Base-by-base conservation (phyloP, 441 rosid species). In the Melastoma candidum region DNA sequence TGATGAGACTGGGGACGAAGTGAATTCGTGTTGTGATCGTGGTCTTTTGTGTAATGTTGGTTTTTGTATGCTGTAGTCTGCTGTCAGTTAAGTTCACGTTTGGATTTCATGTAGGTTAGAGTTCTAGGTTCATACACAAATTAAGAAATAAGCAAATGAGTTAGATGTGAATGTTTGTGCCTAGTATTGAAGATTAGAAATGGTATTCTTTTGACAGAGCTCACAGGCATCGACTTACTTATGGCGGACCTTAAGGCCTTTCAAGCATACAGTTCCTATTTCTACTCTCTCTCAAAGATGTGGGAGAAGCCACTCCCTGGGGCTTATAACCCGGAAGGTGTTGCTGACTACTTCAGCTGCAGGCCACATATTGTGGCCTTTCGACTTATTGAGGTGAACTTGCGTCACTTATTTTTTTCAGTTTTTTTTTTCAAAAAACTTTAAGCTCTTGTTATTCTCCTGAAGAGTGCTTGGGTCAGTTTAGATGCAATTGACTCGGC, bases 221-320 rank as follows among this genome's bases (percentile, higher is more conserved):
- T 92, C 64, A 58, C 87, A 58, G 85, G 92, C 63, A 68, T 82
- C 72, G 95, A 92, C 68, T 81, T 92, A 71, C 57, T 92, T 45
- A 81, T 82, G 90, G 94, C 96, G 62, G 98, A 92, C 69, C 79
- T 92, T 43, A 79, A 79, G 70, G 96, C 96, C 22, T 68, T 92
- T 77, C 84, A 87, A 69, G 83, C 86, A 36, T 92, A 92, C 70
- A 74, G 72, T 53, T 63, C 67, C 54, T 87, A 83, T 71, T 68
- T 82, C 61, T 82, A 85, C 68, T 74, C 64, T 63, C 66, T 69
- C 25, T 77, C 92, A 36, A 84, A 78, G 77, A 41, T 74, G 51
- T 92, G 95, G 95, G 87, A 95, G 29, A 85, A 77, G 79, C 94
- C 95, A 13, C 95, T 87, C 68, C 95, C 98, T 12, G 89, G 85